Conservation (phyloP, 805 yeast species). For the Saccharomycopsis fodiens region DNA sequence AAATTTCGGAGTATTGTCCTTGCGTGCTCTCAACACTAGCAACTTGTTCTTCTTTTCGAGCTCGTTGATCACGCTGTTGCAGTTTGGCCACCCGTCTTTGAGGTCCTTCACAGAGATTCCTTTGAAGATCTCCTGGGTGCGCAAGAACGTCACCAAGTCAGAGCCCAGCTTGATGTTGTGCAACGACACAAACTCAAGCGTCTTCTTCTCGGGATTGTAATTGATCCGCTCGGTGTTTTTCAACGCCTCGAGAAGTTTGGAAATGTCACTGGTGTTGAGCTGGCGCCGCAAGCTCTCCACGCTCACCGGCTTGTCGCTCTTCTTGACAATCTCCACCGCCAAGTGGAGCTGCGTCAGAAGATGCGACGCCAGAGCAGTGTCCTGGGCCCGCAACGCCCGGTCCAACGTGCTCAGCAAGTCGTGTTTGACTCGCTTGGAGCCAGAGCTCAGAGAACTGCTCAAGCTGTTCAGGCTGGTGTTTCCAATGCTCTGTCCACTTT, state of each 20-base stretch:
- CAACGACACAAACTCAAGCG: slow-evolving; percentile 81
- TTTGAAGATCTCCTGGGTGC: slow-evolving; percentile 77
- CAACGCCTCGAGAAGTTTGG: slow-evolving; percentile 62
- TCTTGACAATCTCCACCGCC: slow-evolving; percentile 85
- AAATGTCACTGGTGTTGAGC: slow-evolving; percentile 45
- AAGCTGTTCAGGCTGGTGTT: too few relatives aligned
- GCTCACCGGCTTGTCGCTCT: slow-evolving; percentile 58
- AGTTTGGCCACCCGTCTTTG: slow-evolving; percentile 93
- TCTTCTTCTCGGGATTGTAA: slow-evolving; percentile 50
- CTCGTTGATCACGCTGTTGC: slow-evolving; percentile 68
- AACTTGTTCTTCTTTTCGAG: slow-evolving; percentile 72
- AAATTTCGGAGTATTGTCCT: slow-evolving; percentile 86
- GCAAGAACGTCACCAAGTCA: slow-evolving; percentile 65
- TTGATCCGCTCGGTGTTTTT: slow-evolving; percentile 71
- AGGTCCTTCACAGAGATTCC: slow-evolving; percentile 78
- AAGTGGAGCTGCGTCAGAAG: slow-evolving; percentile 80
- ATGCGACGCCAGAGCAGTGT: slow-evolving; percentile 34
- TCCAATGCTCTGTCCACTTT: background rate
- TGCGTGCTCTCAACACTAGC: slow-evolving; percentile 80
- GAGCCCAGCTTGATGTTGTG: slow-evolving; percentile 80
- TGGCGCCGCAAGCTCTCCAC: slow-evolving; percentile 60
- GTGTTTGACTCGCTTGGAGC: slow-evolving; percentile 21
- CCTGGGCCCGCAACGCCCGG: background rate
- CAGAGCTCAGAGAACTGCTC: too few relatives aligned
- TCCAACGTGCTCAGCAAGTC: slow-evolving; percentile 21